Percentiles rank a stretch among this genome's conserved stretches.
These are phyloP conservation scores for Dendrostoma leiphaemia DNA, from an alignment of 2,329 filamentous ascomycete species.

Conservation along the genomic window DNA sequence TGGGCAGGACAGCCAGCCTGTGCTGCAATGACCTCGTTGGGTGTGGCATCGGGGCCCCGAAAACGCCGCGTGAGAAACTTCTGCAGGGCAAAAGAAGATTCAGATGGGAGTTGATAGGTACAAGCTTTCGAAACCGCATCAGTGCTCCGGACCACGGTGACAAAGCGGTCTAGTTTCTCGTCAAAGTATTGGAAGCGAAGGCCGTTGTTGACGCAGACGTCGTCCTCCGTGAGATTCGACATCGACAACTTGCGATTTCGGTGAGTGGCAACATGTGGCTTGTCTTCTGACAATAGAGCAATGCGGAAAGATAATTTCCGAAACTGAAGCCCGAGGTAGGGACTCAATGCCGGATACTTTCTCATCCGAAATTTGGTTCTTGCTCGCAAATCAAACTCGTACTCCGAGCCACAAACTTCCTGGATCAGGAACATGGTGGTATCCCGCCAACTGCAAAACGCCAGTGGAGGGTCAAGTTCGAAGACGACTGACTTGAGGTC, in stretches of 20 bases:
- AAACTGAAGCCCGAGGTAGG: too few relatives aligned
- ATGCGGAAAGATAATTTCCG: too few relatives aligned
- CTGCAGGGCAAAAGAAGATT: slow-evolving; percentile 32
- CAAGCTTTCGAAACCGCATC: slow-evolving; percentile 31
- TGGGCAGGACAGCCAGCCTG: slow-evolving; percentile 45
- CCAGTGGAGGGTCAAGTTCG: slow-evolving; percentile 43
- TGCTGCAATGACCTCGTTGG: slow-evolving; percentile 52
- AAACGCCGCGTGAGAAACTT: slow-evolving; percentile 36
- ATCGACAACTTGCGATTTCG: slow-evolving; percentile 21
- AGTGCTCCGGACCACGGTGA: slow-evolving; percentile 13
- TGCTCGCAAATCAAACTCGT: too few relatives aligned
- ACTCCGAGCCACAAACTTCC: slow-evolving; percentile 32
- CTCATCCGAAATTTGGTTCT: neutral
- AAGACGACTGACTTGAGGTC: slow-evolving; percentile 48
- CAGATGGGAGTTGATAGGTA: slow-evolving; percentile 37
- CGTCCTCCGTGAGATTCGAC: slow-evolving; percentile 24
- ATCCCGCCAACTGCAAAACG: slow-evolving; percentile 49
- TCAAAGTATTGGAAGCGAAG: slow-evolving; percentile 40
- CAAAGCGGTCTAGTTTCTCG: slow-evolving; percentile 14
- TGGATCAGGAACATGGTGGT: slow-evolving; percentile 39
- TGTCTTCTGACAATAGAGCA: slow-evolving; percentile 32
- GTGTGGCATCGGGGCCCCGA: slow-evolving; percentile 15
- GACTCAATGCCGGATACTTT: too few relatives aligned
- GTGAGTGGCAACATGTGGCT: slow-evolving; percentile 36
- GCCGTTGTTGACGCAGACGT: slow-evolving; percentile 46